phyloP scores from a whole-genome alignment of 2,329 filamentous ascomycete species.

The Rugonectria rugulosa region DNA sequence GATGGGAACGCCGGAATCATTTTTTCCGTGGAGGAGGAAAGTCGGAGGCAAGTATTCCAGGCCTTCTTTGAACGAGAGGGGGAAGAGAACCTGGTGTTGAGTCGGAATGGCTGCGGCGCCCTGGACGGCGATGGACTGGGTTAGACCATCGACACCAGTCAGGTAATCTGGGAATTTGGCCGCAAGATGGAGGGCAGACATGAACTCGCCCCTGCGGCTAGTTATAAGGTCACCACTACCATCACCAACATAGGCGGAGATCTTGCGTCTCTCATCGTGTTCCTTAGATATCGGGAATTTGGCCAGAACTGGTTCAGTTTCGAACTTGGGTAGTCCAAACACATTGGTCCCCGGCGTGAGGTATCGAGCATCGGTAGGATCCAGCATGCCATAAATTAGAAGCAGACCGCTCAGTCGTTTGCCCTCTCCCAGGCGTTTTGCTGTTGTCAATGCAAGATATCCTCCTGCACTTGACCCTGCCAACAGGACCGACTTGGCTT shows the following conservation, averaged over 20 bases:
- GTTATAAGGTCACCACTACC: neutral
- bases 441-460: slow-evolving; percentile 27
- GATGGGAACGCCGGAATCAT: slow-evolving; percentile 32
- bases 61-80: slow-evolving; percentile 22
- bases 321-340: slow-evolving; percentile 19
- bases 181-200: slow-evolving; percentile 29
- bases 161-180: slow-evolving; percentile 33
- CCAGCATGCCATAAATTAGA: slow-evolving; percentile 30
- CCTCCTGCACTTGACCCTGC: slow-evolving; percentile 33
- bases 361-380: slow-evolving; percentile 19
- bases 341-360: slow-evolving; percentile 24
- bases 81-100: slow-evolving; percentile 24
- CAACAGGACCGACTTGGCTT: slow-evolving; percentile 20
- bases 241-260: slow-evolving; percentile 20
- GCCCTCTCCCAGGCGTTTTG: neutral
- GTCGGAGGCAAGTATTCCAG: slow-evolving; percentile 25
- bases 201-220: slow-evolving; percentile 11
- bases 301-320: slow-evolving; percentile 15
- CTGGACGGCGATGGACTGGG: slow-evolving; percentile 13
- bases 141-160: slow-evolving; percentile 21
- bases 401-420: slow-evolving; percentile 25
- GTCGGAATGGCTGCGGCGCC: slow-evolving; percentile 22
- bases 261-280: slow-evolving; percentile 15
- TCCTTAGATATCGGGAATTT: slow-evolving; percentile 16
- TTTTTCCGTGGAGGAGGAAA: slow-evolving; percentile 27